Evolutionary conservation across 306 rosid genomes (phyloP).

Genomic region (Rosa multiflora): DNA sequence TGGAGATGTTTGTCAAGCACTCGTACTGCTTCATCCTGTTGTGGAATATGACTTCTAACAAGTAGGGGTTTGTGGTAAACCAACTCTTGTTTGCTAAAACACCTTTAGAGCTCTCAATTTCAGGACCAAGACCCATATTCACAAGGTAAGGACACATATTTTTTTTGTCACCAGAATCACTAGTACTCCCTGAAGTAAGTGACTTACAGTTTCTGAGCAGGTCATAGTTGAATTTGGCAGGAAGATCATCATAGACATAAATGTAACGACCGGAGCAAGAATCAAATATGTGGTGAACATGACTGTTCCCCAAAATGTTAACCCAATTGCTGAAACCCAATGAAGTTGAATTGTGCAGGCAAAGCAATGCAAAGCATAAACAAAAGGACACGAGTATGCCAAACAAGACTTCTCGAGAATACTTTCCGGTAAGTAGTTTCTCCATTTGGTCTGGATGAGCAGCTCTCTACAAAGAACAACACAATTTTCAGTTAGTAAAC

Average conservation of each 20-base stretch:
- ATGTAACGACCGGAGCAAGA: conserved; percentile 60
- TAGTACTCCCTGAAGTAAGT: conserved; percentile 66
- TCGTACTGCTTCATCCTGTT: conserved; percentile 60
- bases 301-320: conserved; percentile 24
- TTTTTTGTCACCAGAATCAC: conserved; percentile 31
- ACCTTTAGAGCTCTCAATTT: conserved; percentile 26
- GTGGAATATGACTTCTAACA: conserved; percentile 77
- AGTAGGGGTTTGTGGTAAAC: conserved; percentile 69
- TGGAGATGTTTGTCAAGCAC: conserved; percentile 68
- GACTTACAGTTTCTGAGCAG: conserved; percentile 51
- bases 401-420: not conserved
- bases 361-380: not conserved
- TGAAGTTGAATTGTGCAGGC: not conserved
- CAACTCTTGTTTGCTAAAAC: conserved; percentile 48
- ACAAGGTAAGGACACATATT: conserved; percentile 67
- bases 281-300: conserved; percentile 20
- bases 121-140: conserved; percentile 73
- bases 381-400: not conserved
- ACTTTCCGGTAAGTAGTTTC: not conserved
- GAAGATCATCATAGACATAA: conserved; percentile 54
- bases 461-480: not conserved
- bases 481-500: not conserved
- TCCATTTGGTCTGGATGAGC: conserved; percentile 4
- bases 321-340: conserved; percentile 21
- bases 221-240: conserved; percentile 60